These are phyloP conservation scores for Rhizopus sp. DNA, from an alignment of 371 early-diverging fungal genomes.

Conservation along the genomic window DNA sequence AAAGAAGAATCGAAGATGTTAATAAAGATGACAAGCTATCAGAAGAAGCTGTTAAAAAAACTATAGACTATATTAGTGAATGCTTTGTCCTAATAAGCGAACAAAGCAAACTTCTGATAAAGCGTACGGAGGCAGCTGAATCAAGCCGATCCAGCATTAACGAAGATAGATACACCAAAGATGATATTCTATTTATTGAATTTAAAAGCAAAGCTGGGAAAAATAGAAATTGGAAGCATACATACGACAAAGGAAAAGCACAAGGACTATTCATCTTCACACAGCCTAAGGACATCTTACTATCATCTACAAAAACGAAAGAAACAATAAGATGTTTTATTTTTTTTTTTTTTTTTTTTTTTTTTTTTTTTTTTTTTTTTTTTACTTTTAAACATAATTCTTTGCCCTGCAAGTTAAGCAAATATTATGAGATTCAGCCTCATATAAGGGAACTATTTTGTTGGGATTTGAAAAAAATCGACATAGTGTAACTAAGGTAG, in stretches of 20 bases:
- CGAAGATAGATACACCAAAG: constrained; percentile 4
- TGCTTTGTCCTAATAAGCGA: constrained; percentile 10
- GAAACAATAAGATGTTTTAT: constrained; percentile 9
- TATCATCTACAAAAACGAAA: constrained; percentile 20
- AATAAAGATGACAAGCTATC: constrained; percentile 12
- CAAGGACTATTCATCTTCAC: constrained; percentile 16
- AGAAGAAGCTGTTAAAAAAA: constrained; percentile 11
- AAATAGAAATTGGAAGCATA: constrained; percentile 15
- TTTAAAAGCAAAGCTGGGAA: constrained; percentile 16
- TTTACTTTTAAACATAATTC: constrained; percentile 4
- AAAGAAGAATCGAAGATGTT: constrained; percentile 16
- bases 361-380: no score
- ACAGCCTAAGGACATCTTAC: constrained; percentile 16
- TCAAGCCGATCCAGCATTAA: constrained; percentile 5
- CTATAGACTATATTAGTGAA: constrained; percentile 10
- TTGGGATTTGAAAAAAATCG: constrained; percentile 21
- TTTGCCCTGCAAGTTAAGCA: constrained; percentile 18
- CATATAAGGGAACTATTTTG: constrained; percentile 17
- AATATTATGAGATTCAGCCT: constrained; percentile 15
- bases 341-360: constrained; percentile 9
- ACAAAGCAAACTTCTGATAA: constrained; percentile 4
- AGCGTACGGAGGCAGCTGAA: constrained; percentile 1
- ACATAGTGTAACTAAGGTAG: constrained; percentile 17
- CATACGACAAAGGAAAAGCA: constrained; percentile 17
- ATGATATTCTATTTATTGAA: constrained; percentile 19